Base-by-base conservation (phyloP, 352 stramenopile species). In the Globisporangium paddicum region DNA sequence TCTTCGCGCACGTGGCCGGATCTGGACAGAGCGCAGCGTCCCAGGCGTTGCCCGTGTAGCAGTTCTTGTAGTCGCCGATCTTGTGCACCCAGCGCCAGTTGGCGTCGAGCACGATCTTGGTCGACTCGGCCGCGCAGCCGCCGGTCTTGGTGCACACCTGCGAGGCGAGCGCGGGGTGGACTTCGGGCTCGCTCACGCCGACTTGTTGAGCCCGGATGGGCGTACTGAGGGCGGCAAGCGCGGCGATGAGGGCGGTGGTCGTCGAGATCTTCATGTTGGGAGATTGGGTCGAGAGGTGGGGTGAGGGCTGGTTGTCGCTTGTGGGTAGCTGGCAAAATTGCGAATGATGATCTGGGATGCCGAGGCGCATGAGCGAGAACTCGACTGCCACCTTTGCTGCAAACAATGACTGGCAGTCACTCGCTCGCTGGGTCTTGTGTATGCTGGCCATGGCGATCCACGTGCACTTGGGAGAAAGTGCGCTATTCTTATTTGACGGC, bases 71-170 rank as follows among this genome's bases (percentile, higher is more conserved):
- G 66, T 73, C 78, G 23, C 63, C 73, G 11, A 82, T 69, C 60
- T 86, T 72, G 55, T 87, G 79, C 35, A 86, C 58, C 81, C 78
- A 88, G 59, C 81, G 78, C 78, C 81, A 87, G 62, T 89, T 89
- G 52, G 78, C 72, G 64, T 90, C 81, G 26, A 90, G 62, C 51
- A 90, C 81, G 49, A 90, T 56, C 19, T 77, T 85, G 21, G 73
- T 89, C 5, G 61, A 26, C 34, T 82, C 70, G 2, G 59, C 64
- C 19, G 68, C 60, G 35, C 81, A 90, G 2, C 77, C 77, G 9
- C 55, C 23, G 35, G 66, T 67, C 11, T 32, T 32, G 28, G 78
- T 74, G 63, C 81, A 88, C 44, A 65, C 58, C 52, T 81, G 64
- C 13, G 76, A 78, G 1, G 65, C 21, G 18, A 88, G 55, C 23